Evolutionary conservation across 148 eudicot species (phyloP).

Genomic region (Hydrangea macrophylla): DNA sequence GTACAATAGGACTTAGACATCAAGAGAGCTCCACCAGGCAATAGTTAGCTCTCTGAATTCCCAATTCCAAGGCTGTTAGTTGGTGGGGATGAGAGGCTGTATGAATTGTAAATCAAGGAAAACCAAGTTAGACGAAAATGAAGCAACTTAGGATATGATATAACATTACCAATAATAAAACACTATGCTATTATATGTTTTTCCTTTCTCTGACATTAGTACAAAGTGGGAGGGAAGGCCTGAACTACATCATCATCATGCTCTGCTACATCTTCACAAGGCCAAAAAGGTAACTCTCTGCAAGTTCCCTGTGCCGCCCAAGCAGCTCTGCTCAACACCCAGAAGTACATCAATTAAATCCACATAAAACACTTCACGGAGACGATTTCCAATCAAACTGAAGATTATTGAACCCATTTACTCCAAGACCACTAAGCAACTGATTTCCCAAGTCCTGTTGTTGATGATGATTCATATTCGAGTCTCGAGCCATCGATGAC

Average conservation of each 20-base stretch:
- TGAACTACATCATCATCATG: conserved; percentile 10
- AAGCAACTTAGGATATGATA: conserved; percentile 17
- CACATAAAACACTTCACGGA: conserved; percentile 30
- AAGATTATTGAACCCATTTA: conserved; percentile 60
- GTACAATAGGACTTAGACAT: conserved; percentile 11
- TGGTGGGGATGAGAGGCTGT: conserved; percentile 7
- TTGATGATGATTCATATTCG: conserved; percentile 56
- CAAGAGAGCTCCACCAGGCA: conserved; percentile 19
- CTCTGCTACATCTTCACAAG: conserved; percentile 15
- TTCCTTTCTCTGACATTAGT: conserved; percentile 15
- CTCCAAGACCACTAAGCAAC: conserved; percentile 65
- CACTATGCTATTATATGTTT: conserved; percentile 23
- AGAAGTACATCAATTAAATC: not conserved
- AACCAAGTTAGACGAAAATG: conserved; percentile 14
- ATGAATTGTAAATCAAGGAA: conserved; percentile 10
- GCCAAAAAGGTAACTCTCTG: conserved; percentile 8
- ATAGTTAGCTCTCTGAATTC: conserved; percentile 7
- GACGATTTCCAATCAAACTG: conserved; percentile 80
- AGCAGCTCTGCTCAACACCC: not conserved
- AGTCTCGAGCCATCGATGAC: conserved; percentile 47
- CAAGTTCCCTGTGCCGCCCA: conserved; percentile 8
- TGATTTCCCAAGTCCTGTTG: conserved; percentile 72
- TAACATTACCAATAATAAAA: conserved; percentile 19
- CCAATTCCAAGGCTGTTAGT: conserved; percentile 10
- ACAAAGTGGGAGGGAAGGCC: conserved; percentile 4